Evolutionary conservation across 352 stramenopile genomes (phyloP), one percentile per base, ranked within the genome.

Genomic region (Thalassiosira exigua): DNA sequence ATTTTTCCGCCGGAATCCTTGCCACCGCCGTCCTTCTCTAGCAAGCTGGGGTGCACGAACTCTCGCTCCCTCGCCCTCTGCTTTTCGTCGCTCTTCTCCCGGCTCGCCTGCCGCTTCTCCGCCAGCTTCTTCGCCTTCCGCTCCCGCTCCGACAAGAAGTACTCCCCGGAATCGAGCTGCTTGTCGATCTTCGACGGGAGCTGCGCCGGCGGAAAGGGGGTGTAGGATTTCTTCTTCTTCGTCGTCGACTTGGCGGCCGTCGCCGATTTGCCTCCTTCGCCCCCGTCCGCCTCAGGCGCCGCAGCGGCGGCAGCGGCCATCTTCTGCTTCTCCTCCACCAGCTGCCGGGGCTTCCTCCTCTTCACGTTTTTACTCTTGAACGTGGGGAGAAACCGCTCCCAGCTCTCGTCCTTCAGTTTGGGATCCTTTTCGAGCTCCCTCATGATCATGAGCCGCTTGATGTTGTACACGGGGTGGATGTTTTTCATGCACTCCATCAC

Each of bases 391-490:
- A 99, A 99, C 4, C 98, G 92, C 33, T 98, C 96, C 98, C 98
- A 99, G 86, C 99, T 97, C 84, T 99, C 97, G 50, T 95, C 91
- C 73, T 94, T 86, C 7, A 99, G 90, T 65, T 97, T 97, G 14
- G 96, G 96, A 88, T 99, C 98, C 56, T 99, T 99, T 14, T 95
- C 95, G n/a, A 99, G 87, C 87, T 99, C 98, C 36, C 96, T 95
- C 88, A 98, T 98, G 86, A 99, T 99, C 98, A 99, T 99, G 21
- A 99, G 88, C n/a, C 96, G 96, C 91, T 99, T 99, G 67, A 99
- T 98, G 79, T 99, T 98, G 93, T 99, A 99, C 61, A 99, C 98
- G 30, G 98, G 98, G 81, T 99, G 98, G 44, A 99, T 96, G 85
- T 99, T 99, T n/a, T 97, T 95, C 82, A 99, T 99, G 84, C 97